Base-by-base conservation (phyloP, 208 protist genomes). In the Vickermania spadyakhi region DNA sequence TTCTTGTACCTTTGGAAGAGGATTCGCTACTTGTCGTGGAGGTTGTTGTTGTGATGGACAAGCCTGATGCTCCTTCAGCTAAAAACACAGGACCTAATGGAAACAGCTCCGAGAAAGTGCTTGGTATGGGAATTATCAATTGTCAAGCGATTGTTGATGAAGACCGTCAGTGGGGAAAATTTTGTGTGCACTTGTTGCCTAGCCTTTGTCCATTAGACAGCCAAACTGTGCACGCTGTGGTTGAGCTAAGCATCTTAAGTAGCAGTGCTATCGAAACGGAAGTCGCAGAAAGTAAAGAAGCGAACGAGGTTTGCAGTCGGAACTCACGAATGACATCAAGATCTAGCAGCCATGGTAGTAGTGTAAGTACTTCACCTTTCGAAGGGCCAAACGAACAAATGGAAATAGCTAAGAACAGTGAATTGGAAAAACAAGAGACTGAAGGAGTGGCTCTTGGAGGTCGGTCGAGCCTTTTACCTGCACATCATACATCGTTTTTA, bases 11-110 rank as follows among this genome's bases (percentile, higher is more conserved):
- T 1, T 69, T 79, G 31, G 55, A 62, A 59, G 70, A 87, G 18
- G 83, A 87, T 29, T 72, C 79, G 5, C 75, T 89, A 58, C 66
- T 94, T 7, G 66, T 94, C 31, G 52, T 94, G 21, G 83, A 94
- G 73, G 81, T 94, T 27, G 69, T 75, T 3, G 57, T 58, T 31
- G 70, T 70, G 63, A 51, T 59, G 23, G 83, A 82, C 52, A 7
- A 18, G 18, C 36, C 36, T n/a, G 36, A 45, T n/a, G 36, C 36
- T n/a, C 7, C 36, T n/a, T 45, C 36, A n/a, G 36, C 11, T 45
- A 45, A 18, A 45, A 7, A n/a, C 7, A 45, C 36, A n/a, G 36
- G 36, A 18, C n/a, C n/a, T n/a, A n/a, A n/a, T n/a, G n/a, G n/a
- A n/a, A 68, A 58, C 14, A 30, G 52, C 45, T 29, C 50, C 1